Conservation (phyloP, 1,284 basidiomycete species). For the Tilletia caries region DNA sequence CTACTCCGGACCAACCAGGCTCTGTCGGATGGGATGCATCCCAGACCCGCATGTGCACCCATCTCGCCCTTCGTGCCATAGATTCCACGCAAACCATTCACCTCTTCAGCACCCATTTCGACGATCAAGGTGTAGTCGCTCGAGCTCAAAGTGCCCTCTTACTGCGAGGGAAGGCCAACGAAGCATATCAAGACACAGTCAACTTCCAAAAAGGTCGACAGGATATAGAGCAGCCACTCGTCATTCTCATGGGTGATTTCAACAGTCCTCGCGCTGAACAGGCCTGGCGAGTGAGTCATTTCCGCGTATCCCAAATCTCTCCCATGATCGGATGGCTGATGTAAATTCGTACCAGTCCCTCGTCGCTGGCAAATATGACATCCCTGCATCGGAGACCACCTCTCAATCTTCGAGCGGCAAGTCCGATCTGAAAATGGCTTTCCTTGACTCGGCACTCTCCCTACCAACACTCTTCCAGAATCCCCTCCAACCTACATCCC, state of each 20-base stretch:
- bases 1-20: slow-evolving; percentile 24
- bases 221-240: slow-evolving; percentile 21
- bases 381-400: slow-evolving; percentile 19
- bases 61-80: slow-evolving; percentile 26
- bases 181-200: slow-evolving; percentile 16
- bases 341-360: slow-evolving; percentile 19
- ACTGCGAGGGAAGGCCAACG: slow-evolving; percentile 26
- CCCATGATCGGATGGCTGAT: no score
- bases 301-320: no score
- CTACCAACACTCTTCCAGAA: slow-evolving; percentile 4
- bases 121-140: slow-evolving; percentile 33
- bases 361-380: slow-evolving; percentile 29
- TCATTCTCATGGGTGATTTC: slow-evolving; percentile 36
- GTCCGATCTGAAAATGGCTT: not conserved
- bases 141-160: slow-evolving; percentile 29
- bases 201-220: not conserved
- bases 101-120: slow-evolving; percentile 41
- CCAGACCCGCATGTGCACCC: slow-evolving; percentile 39
- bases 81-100: slow-evolving; percentile 31
- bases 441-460: slow-evolving; percentile 11
- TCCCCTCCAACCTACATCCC: not conserved
- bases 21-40: slow-evolving; percentile 42
- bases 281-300: slow-evolving; percentile 27
- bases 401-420: slow-evolving; percentile 12
- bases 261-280: slow-evolving; percentile 36